Evolutionary conservation across 2,329 filamentous ascomycete genomes (phyloP), one percentile per base, ranked within the genome.

Genomic region (Byssothecium circinans): DNA sequence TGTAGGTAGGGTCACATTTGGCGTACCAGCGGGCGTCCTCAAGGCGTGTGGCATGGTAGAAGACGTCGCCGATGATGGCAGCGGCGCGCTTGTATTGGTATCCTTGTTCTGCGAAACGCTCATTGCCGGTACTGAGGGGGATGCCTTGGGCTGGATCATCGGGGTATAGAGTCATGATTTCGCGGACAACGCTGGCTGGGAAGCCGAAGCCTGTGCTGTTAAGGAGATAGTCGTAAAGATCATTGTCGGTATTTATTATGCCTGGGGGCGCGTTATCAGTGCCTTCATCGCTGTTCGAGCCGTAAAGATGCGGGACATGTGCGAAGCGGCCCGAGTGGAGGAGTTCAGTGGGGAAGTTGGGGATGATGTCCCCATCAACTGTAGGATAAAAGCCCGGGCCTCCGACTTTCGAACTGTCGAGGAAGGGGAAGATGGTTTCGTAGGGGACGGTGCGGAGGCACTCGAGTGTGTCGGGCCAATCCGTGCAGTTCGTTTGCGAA

Each of bases 211-310:
- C 67, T 7, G 64, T 67, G 50, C 57, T 66, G 43, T 64, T 63
- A 17, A 67, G 57, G 4, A 72, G 65, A 38, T 59, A 69, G 50
- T 50, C 52, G 43, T 60, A 61, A 15, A 70, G 80, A 48, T 86
- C 74, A 14, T 72, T 74, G 17, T 75, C 78, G 2, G 78, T 84
- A 63, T 85, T 80, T 54, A 86, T 78, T 23, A 65, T 48, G 17
- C 77, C 80, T 2, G 56, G 67, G 1, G 77, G 75, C 0, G 75
- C 78, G 58, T 85, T 86, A 8, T 75, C 73, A 1, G 79, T 81
- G 2, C 83, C 86, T 67, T 89, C 86, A 57, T 88, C 85, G 0
- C 78, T 78, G 65, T 87, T 88, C 20, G 77, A 79, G 7, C 86
- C 85, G 45, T 81, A 75, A 3, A 89, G 71, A 44, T 87, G 77